A percentile compares a stretch with the other conserved stretches of the same genome.
These are phyloP conservation scores for Lactarius indigo DNA, from an alignment of 768 basidiomycete species.

Conservation along the genomic window DNA sequence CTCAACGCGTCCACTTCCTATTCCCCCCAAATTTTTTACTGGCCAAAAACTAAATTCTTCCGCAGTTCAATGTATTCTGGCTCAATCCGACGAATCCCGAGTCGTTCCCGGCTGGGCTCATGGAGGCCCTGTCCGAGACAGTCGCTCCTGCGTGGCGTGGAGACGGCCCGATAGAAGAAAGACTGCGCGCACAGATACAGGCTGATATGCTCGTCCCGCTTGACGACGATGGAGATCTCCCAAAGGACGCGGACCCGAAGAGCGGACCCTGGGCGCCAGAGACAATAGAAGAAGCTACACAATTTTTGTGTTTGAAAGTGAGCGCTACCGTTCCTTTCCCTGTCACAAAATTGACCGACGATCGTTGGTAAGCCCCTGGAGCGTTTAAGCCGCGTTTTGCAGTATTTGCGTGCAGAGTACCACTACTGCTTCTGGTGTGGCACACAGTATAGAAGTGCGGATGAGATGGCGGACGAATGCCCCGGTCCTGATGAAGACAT, in stretches of 20 bases:
- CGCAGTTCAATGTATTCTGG: slow-evolving; percentile 80
- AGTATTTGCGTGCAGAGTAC: slow-evolving; percentile 70
- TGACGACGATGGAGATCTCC: slow-evolving; percentile 37
- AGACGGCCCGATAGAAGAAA: slow-evolving; percentile 39
- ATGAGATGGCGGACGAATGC: slow-evolving; percentile 62
- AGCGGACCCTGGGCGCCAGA: slow-evolving; percentile 46
- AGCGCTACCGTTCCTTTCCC: slow-evolving; percentile 23
- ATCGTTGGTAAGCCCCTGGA: slow-evolving; percentile 54
- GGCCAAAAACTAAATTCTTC: neutral
- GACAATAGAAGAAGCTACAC: slow-evolving; percentile 62
- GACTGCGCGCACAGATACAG: slow-evolving; percentile 71
- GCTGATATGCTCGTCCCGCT: slow-evolving; percentile 63
- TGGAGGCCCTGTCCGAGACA: slow-evolving; percentile 52
- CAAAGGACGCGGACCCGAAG: slow-evolving; percentile 24
- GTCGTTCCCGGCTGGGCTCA: slow-evolving; percentile 62
- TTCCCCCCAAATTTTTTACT: neutral
- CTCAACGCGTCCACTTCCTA: too few relatives aligned
- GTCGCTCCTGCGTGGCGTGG: slow-evolving; percentile 26
- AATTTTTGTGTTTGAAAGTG: slow-evolving; percentile 60
- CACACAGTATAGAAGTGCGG: slow-evolving; percentile 57
- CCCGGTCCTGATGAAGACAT: slow-evolving; percentile 75
- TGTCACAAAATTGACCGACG: neutral
- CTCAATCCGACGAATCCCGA: slow-evolving; percentile 63
- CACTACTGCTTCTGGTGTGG: slow-evolving; percentile 91
- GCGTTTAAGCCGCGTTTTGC: slow-evolving; percentile 61